Evolutionary conservation across 2,329 filamentous ascomycete genomes (phyloP).

Genomic region (Fusarium solani-melongenae): DNA sequence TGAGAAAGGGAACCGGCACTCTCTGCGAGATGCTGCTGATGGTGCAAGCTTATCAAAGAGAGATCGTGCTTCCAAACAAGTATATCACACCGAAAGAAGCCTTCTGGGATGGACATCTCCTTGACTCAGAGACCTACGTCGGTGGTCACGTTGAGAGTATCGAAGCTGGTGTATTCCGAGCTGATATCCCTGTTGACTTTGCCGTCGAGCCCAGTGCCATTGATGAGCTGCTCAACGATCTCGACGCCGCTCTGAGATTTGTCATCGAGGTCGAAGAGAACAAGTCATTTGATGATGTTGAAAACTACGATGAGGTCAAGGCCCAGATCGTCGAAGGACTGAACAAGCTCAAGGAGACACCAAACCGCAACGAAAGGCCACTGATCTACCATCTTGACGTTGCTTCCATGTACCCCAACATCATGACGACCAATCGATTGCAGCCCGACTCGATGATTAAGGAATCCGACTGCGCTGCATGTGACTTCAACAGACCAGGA

Average conservation of each 20-base stretch:
- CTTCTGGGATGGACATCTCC: constrained; percentile 95
- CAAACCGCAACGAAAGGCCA: constrained; percentile 85
- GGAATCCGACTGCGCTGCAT: constrained; percentile 95
- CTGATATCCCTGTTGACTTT: constrained; percentile 96
- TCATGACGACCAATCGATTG: constrained; percentile 98
- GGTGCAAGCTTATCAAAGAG: constrained; percentile 94
- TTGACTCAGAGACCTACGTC: constrained; percentile 98
- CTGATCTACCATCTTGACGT: constrained; percentile 98
- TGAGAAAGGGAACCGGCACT: constrained; percentile 96
- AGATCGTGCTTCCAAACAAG: constrained; percentile 95
- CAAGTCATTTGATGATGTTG: constrained; percentile 81
- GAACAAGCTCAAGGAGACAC: constrained; percentile 79
- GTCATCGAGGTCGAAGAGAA: constrained; percentile 87
- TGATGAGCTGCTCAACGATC: constrained; percentile 85
- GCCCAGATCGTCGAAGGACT: constrained; percentile 81
- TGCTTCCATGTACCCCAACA: constrained; percentile 99
- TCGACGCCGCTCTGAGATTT: constrained; percentile 91
- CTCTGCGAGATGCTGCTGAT: constrained; percentile 99
- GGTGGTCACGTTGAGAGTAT: constrained; percentile 99
- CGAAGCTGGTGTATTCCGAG: constrained; percentile 94
- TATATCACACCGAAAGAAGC: constrained; percentile 90
- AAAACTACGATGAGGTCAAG: constrained; percentile 87
- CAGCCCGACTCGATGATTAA: constrained; percentile 99
- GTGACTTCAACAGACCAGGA: constrained; percentile 96
- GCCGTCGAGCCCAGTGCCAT: constrained; percentile 88